phyloP scores from a whole-genome alignment of 768 basidiomycete genomes.

The Mycena chlorophos region DNA sequence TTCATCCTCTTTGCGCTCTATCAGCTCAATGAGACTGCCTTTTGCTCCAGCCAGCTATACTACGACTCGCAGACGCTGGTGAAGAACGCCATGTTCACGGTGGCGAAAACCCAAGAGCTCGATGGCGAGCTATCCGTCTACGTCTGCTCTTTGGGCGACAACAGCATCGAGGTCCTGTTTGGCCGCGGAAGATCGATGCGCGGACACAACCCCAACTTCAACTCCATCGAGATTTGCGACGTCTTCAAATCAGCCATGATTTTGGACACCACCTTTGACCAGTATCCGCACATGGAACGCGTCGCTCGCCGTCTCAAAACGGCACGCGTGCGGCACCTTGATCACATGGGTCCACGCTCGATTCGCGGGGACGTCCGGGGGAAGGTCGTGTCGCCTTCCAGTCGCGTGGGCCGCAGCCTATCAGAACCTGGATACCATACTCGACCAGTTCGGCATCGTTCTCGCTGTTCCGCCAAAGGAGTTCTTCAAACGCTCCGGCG shows the following conservation, averaged over 20 bases:
- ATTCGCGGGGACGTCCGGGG: conserved; percentile 25
- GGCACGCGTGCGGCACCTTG: conserved; percentile 19
- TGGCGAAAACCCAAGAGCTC: conserved; percentile 26
- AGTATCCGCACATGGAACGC: conserved; percentile 24
- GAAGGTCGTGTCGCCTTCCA: conserved; percentile 16
- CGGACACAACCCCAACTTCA: conserved; percentile 4
- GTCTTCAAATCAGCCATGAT: conserved; percentile 23
- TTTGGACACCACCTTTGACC: conserved; percentile 20
- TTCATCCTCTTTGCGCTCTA: conserved; percentile 27
- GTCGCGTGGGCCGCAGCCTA: conserved; percentile 21
- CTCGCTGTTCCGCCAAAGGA: neutral
- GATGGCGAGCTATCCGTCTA: conserved; percentile 18
- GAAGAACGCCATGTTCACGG: conserved; percentile 20
- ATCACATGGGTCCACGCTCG: conserved; percentile 28
- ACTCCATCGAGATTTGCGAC: conserved; percentile 1
- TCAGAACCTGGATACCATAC: neutral
- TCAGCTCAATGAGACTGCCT: conserved; percentile 20
- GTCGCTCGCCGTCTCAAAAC: conserved; percentile 23
- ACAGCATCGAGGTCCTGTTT: conserved; percentile 32
- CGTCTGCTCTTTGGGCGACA: conserved; percentile 28
- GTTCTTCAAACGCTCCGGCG: conserved; percentile 2
- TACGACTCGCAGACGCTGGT: conserved; percentile 31
- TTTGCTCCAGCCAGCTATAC: conserved; percentile 32
- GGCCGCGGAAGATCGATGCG: conserved; percentile 22
- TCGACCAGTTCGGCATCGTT: neutral